These are phyloP conservation scores for Eucalyptus urophylla DNA, from an alignment of 345 rosid species.

Conservation along the genomic window DNA sequence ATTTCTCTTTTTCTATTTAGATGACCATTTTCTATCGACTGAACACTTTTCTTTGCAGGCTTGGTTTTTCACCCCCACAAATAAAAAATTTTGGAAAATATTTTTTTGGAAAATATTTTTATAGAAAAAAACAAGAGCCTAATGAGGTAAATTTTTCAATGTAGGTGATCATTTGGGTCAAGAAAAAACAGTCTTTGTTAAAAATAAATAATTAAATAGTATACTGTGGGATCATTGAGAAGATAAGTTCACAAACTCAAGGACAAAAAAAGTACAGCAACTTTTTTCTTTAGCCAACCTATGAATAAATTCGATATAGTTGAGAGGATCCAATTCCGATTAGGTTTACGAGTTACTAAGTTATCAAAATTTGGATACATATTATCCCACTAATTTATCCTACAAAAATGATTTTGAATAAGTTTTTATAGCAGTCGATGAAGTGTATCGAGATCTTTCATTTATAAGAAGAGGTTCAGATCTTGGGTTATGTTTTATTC, in stretches of 20 bases:
- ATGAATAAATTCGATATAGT: background rate
- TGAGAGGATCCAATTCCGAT: background rate
- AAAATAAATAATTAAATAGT: background rate
- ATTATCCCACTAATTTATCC: background rate
- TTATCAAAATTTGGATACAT: background rate
- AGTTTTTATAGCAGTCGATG: background rate
- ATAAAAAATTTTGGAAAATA: background rate
- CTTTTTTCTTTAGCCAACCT: background rate
- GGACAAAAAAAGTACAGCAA: background rate
- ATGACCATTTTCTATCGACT: background rate
- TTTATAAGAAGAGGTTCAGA: background rate
- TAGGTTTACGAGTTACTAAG: background rate
- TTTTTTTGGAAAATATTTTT: background rate
- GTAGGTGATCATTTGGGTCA: background rate
- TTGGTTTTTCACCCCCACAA: background rate
- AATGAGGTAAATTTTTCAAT: background rate
- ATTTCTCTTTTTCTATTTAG: no score
- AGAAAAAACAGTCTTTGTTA: background rate
- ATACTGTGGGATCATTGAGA: background rate
- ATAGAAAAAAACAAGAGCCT: background rate
- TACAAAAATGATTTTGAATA: no score
- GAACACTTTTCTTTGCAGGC: accelerated
- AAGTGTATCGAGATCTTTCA: background rate
- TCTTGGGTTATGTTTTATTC: background rate
- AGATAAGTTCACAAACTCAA: background rate